Percentiles rank a stretch among this genome's conserved stretches.
Evolutionary conservation across 768 basidiomycete genomes (phyloP).

Genomic region (Tephrocybe sp.): DNA sequence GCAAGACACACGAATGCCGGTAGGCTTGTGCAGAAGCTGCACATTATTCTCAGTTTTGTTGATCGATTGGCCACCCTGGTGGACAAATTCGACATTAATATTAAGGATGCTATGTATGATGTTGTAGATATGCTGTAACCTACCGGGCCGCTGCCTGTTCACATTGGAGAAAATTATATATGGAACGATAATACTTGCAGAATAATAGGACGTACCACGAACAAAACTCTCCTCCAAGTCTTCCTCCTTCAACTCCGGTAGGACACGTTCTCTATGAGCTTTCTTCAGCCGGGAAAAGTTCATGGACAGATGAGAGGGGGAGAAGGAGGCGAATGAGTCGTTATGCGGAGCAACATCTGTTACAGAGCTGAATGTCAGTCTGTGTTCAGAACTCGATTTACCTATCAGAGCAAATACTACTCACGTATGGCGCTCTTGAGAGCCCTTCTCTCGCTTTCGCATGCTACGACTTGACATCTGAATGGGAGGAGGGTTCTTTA

Average conservation of each 20-base stretch:
- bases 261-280: conserved; percentile 57
- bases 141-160: conserved; percentile 77
- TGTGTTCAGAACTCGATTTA: conserved; percentile 9
- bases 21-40: conserved; percentile 85
- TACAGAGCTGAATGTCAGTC: conserved; percentile 27
- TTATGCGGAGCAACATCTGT: conserved; percentile 40
- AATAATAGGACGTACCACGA: conserved; percentile 50
- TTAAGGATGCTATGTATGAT: conserved; percentile 19
- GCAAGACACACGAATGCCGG: conserved; percentile 81
- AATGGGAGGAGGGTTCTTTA: conserved; percentile 57
- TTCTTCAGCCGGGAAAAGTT: conserved; percentile 72
- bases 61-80: conserved; percentile 87
- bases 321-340: conserved; percentile 14
- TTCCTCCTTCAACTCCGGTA: conserved; percentile 70
- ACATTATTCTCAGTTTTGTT: conserved; percentile 95
- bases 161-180: conserved; percentile 2
- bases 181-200: too few species aligned
- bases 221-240: conserved; percentile 90
- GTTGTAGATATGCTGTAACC: conserved; percentile 21
- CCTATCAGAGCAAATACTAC: conserved; percentile 5
- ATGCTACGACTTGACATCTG: conserved; percentile 44
- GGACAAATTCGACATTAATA: conserved; percentile 25
- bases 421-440: conserved; percentile 27
- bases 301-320: conserved; percentile 27
- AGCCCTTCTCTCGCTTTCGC: conserved; percentile 40